phyloP scores from a whole-genome alignment of 352 stramenopile genomes.

The Phytophthora cajani region DNA sequence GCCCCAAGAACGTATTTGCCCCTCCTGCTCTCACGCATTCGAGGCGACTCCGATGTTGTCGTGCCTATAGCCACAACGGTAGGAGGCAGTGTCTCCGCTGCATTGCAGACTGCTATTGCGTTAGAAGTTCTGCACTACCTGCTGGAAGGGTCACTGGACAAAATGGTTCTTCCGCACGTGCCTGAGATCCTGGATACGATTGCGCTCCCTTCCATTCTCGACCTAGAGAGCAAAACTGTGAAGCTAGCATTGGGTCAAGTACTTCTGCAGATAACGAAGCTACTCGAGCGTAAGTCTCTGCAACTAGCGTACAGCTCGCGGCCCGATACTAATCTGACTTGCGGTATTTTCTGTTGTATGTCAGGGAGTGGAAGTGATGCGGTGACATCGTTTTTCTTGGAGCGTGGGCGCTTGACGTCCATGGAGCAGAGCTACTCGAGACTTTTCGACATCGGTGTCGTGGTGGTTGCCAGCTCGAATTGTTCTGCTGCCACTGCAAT shows the following conservation, averaged over 20 bases:
- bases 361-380: constrained; percentile 52
- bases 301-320: neutral
- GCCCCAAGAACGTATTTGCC: constrained; percentile 71
- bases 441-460: constrained; percentile 53
- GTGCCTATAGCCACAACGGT: constrained; percentile 17
- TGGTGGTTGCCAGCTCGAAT: constrained; percentile 34
- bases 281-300: constrained; percentile 56
- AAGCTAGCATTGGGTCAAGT: constrained; percentile 44
- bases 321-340: neutral
- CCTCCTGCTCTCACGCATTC: constrained; percentile 66
- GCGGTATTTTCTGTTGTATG: constrained; percentile 1
- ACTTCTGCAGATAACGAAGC: constrained; percentile 37
- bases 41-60: constrained; percentile 56
- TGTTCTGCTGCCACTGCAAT: constrained; percentile 17
- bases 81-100: constrained; percentile 26
- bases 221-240: constrained; percentile 49
- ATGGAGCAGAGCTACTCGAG: constrained; percentile 48
- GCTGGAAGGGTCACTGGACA: constrained; percentile 66
- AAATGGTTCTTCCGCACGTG: constrained; percentile 63
- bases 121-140: constrained; percentile 64
- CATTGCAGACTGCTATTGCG: constrained; percentile 29
- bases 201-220: constrained; percentile 41
- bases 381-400: constrained; percentile 61
- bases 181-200: constrained; percentile 60
- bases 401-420: constrained; percentile 51